Conservation (phyloP, 768 basidiomycete species). For the Kwoniella europaea region DNA sequence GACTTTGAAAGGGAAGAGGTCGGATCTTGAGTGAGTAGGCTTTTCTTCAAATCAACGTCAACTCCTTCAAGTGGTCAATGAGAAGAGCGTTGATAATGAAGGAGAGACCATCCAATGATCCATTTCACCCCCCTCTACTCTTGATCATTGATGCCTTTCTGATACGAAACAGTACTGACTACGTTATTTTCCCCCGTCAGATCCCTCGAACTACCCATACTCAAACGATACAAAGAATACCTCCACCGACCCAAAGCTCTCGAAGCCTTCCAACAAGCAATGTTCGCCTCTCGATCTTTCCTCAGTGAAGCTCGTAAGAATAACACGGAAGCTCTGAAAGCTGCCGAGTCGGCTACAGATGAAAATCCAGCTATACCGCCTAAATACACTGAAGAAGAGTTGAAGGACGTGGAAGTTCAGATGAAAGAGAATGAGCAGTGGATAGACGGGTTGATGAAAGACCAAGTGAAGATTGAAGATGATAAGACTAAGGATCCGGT, state of each 20-base stretch:
- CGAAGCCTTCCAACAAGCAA: slow-evolving; percentile 82
- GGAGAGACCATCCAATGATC: no score
- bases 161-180: neutral
- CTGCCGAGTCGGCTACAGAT: slow-evolving; percentile 29
- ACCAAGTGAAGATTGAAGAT: slow-evolving; percentile 73
- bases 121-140: neutral
- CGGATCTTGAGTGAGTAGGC: slow-evolving; percentile 76
- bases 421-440: slow-evolving; percentile 81
- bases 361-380: slow-evolving; percentile 64
- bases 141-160: neutral
- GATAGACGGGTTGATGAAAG: slow-evolving; percentile 79
- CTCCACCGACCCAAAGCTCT: slow-evolving; percentile 81
- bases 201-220: slow-evolving; percentile 76
- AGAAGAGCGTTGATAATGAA: no score
- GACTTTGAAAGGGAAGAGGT: slow-evolving; percentile 75
- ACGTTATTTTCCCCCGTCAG: slow-evolving; percentile 58
- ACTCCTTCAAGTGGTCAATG: no score
- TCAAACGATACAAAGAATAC: slow-evolving; percentile 86
- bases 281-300: slow-evolving; percentile 67
- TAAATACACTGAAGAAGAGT: slow-evolving; percentile 85
- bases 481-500: slow-evolving; percentile 75
- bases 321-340: slow-evolving; percentile 68
- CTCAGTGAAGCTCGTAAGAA: slow-evolving; percentile 77
- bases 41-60: no score
- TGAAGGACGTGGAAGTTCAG: slow-evolving; percentile 75